Base-by-base conservation (phyloP, 139 green algal species). In the Chlorella sorokiniana region DNA sequence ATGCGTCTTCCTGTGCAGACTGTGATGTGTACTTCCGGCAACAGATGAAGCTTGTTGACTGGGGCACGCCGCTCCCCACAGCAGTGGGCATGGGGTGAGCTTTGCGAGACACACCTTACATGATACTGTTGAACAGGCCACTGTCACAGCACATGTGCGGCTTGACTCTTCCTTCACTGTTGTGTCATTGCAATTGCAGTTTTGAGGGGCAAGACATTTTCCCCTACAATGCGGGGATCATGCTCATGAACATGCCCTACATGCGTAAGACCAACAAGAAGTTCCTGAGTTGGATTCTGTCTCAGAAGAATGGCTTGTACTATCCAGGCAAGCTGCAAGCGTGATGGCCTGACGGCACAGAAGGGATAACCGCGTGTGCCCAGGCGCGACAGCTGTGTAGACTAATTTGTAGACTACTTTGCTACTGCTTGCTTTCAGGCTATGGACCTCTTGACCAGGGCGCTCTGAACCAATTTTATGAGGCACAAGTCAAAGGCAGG, bases 221-320 rank as follows among this genome's bases (percentile, higher is more conserved):
- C n/a, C 70, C 70, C 25, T 79, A 68, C 54, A 79, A 68, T 29
- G 73, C 59, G 8, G 73, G 73, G 25, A 68, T 79, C 54, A 79
- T 79, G 73, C 73, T 79, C 0, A 52, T 68, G 73, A 79, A 79
- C 37, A 37, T 79, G 35, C 73, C 73, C 20, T 79, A 56, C 73
- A 44, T 79, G 54, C 59, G 59, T 0, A 79, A 69, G 59, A 79
- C 73, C 2, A 79, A 79, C 22, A 61, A 37, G 25, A 38, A 45
- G 4, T 79, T 79, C 41, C 10, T 79, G 27, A n/a, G 56, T 2
- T 79, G 73, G 73, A 79, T 79, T 16, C 52, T 79, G 4, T 40
- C 29, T 8, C 73, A 69, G 37, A 29, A 69, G 37, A 79, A 79
- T 37, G 73, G 73, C 20, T 54, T 79, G 7, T 79, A 69, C 59